Base-by-base conservation (phyloP, 2,329 filamentous ascomycete genomes). In the Fusarium paranaense region DNA sequence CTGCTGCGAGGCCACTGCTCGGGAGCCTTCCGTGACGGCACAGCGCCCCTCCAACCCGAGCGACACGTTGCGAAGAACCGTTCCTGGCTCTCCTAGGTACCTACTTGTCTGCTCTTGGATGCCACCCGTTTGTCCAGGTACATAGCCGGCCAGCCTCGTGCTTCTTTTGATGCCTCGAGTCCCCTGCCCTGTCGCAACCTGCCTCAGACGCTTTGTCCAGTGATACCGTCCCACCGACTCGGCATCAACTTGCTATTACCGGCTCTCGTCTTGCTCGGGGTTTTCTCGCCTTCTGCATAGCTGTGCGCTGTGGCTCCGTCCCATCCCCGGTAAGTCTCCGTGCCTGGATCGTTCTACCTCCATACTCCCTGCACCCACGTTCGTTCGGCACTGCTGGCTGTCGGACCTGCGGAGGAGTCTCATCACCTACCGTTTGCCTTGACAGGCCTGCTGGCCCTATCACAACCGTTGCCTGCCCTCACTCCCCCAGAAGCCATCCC, bases 321-420 rank as follows among this genome's bases (percentile, higher is more conserved):
- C 65, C 73, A 47, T 72, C 75, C 65, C 73, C 68, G 72, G 77
- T 79, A 78, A 77, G 77, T 78, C 68, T 54, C 67, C 71, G 68
- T 69, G 38, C 68, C 65, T 70, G 62, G 50, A 62, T 56, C 54
- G 47, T 47, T 71, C 64, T 62, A 54, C 67, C 47, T 70, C 32
- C 45, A 72, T 66, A 62, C 42, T 70, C 71, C 75, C 67, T 72
- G 64, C 70, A 61, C 70, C 72, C 69, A 75, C 54, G 59, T 67
- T 78, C 74, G 25, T 32, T 30, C 47, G 77, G 77, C 67, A 74
- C 63, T 72, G 60, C 52, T 64, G 62, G 62, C 62, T 65, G 66
- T 74, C 77, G 77, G 77, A 50, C 73, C 68, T 79, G 77, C 77
- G 77, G 77, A 79, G 75, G 52, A 71, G 64, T 64, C 40, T 67